Conservation (phyloP, 345 rosid species). For the Acer negundo region DNA sequence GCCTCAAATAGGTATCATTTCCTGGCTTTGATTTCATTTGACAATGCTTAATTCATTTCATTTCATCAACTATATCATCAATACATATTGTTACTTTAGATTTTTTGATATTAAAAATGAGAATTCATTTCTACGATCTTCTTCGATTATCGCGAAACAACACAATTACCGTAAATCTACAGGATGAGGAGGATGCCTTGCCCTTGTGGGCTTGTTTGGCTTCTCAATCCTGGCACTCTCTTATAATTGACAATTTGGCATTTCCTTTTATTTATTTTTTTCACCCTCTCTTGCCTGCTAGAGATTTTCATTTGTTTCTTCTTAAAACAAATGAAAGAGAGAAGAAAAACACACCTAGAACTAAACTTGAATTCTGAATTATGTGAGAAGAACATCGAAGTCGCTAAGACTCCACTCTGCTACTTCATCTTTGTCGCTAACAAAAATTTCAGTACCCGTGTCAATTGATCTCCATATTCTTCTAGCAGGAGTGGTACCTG, state of each 20-base stretch:
- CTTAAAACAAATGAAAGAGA: neutral
- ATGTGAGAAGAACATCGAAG: constrained; percentile 50
- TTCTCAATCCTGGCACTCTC: constrained; percentile 10
- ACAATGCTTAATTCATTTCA: neutral
- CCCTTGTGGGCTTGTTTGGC: constrained; percentile 7
- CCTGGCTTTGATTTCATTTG: neutral
- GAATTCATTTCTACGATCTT: neutral
- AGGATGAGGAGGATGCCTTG: constrained; percentile 11
- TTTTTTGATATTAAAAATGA: neutral
- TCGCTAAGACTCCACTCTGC: constrained; percentile 69
- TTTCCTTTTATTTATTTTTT: neutral
- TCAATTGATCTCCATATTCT: constrained; percentile 74
- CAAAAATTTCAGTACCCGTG: constrained; percentile 62
- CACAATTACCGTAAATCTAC: neutral
- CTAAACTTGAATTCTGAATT: neutral
- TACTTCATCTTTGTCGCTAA: constrained; percentile 40
- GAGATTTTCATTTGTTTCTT: neutral
- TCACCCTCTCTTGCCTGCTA: neutral
- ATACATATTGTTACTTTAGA: too few relatives aligned
- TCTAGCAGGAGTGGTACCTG: constrained; percentile 55
- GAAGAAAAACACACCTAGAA: constrained; percentile 4
- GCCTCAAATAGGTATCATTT: neutral
- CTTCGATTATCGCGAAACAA: neutral
- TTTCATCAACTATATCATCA: too few relatives aligned
- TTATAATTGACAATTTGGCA: neutral